Evolutionary conservation across 805 yeast species (phyloP), one percentile per base, ranked within the genome.

Genomic region (Metschnikowia borealis): DNA sequence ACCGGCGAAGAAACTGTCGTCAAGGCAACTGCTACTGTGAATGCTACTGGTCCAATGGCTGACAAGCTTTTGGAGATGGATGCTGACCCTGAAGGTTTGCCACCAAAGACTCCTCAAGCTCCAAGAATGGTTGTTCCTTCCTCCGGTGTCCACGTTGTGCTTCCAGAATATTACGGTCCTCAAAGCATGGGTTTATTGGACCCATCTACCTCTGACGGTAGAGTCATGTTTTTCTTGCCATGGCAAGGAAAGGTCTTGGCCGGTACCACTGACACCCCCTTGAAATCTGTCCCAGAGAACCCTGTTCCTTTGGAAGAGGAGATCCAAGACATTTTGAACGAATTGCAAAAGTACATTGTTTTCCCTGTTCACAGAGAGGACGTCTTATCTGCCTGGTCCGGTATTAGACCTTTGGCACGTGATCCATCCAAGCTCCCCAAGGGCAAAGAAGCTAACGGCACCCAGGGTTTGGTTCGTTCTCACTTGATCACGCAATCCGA

Each of bases 171-270:
- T 77, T 91, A 89, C 72, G 86, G 95, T 69, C 95, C 97, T 47
- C 79, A 80, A 64, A 83, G 83, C 56, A 80, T 89, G 79, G 98
- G 98, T 55, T 77, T 91, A 55, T 77, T 91, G 52, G 97, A 91
- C 70, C 96, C 97, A 43, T 80, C 88, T 42, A 91, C 98, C 44
- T 76, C 92, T 33, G 98, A 91, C 66, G 97, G 97, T 51, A 83
- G 98, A 70, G 97, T 91, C 47, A 87, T 92, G 87, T 91, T 91
- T 73, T 91, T 92, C 76, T 77, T 91, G 68, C 98, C 98, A 60
- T 91, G 97, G 97, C 97, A 90, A 75, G 96, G 97, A 5, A 87
- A 90, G 68, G 96, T 91, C 33, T 77, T 91, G 57, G 97, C 96
- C 51, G 98, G 98, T 66, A 91, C 98, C 54, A 91, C 98, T 49